phyloP scores from a whole-genome alignment of 495 filamentous ascomycete species.

The Penicillium herquei region DNA sequence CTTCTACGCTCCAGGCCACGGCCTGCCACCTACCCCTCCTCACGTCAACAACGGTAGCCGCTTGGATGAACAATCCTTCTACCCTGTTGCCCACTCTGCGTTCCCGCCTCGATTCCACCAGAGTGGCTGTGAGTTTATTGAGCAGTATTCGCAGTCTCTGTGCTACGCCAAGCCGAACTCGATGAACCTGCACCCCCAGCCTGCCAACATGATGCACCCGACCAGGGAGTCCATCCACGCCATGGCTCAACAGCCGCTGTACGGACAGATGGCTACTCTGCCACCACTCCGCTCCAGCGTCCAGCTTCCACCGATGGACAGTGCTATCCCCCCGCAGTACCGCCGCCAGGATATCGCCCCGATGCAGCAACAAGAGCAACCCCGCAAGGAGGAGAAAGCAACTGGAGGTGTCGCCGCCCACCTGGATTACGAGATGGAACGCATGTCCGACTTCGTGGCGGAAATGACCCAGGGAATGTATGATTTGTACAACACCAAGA shows the following conservation, averaged over 20 bases:
- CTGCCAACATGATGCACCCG: slow-evolving; percentile 29
- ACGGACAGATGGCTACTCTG: slow-evolving; percentile 37
- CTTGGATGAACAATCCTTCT: slow-evolving; percentile 45
- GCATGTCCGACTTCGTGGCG: slow-evolving; percentile 97
- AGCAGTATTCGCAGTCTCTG: slow-evolving; percentile 48
- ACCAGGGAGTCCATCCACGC: slow-evolving; percentile 32
- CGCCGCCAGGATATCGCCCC: slow-evolving; percentile 39
- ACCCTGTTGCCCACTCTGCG: slow-evolving; percentile 38
- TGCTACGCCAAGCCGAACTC: slow-evolving; percentile 38
- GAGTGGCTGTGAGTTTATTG: slow-evolving; percentile 50
- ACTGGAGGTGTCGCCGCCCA: slow-evolving; percentile 91
- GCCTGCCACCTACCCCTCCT: slow-evolving; percentile 47
- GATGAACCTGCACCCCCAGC: slow-evolving; percentile 37
- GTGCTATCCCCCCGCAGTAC: slow-evolving; percentile 42
- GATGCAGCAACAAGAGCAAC: slow-evolving; percentile 34
- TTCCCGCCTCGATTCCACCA: slow-evolving; percentile 48
- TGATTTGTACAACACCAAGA: slow-evolving; percentile 58
- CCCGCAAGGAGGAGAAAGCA: slow-evolving; percentile 52
- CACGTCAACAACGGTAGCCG: slow-evolving; percentile 40
- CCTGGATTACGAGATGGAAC: slow-evolving; percentile 97
- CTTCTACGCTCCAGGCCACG: slow-evolving; percentile 45
- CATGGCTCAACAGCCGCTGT: slow-evolving; percentile 38
- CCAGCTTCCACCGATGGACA: slow-evolving; percentile 46
- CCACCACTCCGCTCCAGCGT: slow-evolving; percentile 45
- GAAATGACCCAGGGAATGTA: slow-evolving; percentile 87